Percentiles rank a stretch among this genome's conserved stretches.
Conservation (phyloP, 2,329 filamentous ascomycete genomes). For the Sphaerulina vaccinii region DNA sequence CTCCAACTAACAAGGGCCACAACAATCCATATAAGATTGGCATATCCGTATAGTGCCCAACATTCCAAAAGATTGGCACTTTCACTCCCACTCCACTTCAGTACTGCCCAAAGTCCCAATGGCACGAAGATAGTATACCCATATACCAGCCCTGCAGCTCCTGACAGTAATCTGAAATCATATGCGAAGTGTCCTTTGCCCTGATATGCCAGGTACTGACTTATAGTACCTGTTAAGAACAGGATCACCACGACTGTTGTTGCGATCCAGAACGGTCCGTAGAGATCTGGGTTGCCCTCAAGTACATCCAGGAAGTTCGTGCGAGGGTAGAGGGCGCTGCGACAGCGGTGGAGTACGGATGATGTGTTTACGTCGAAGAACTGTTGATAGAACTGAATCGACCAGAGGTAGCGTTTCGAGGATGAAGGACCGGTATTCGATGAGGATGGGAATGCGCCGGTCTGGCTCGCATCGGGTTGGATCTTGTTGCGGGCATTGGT, state of each 20-base stretch:
- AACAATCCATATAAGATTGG: slow-evolving; percentile 95
- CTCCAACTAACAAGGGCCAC: slow-evolving; percentile 92
- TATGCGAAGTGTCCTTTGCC: slow-evolving; percentile 75
- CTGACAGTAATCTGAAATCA: slow-evolving; percentile 85
- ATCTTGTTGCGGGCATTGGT: slow-evolving; percentile 50
- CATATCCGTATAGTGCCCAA: slow-evolving; percentile 93
- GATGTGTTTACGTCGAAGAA: slow-evolving; percentile 98
- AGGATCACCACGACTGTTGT: slow-evolving; percentile 95
- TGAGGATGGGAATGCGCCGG: slow-evolving; percentile 37
- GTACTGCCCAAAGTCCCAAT: slow-evolving; percentile 76
- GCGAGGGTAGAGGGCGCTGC: slow-evolving; percentile 83
- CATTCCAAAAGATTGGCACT: slow-evolving; percentile 91
- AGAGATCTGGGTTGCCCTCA: slow-evolving; percentile 93
- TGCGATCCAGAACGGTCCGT: slow-evolving; percentile 98
- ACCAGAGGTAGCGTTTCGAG: slow-evolving; percentile 86
- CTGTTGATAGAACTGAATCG: slow-evolving; percentile 88
- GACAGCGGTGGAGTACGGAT: slow-evolving; percentile 82
- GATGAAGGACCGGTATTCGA: slow-evolving; percentile 28
- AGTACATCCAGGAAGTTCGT: slow-evolving; percentile 96
- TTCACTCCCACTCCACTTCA: slow-evolving; percentile 95
- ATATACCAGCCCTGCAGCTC: slow-evolving; percentile 88
- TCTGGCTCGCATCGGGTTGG: slow-evolving; percentile 39
- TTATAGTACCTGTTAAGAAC: slow-evolving; percentile 93
- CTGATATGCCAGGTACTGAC: slow-evolving; percentile 74
- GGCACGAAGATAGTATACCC: slow-evolving; percentile 87